Evolutionary conservation across 2,329 filamentous ascomycete species (phyloP).

Genomic region (Pseudogymnoascus sp.): DNA sequence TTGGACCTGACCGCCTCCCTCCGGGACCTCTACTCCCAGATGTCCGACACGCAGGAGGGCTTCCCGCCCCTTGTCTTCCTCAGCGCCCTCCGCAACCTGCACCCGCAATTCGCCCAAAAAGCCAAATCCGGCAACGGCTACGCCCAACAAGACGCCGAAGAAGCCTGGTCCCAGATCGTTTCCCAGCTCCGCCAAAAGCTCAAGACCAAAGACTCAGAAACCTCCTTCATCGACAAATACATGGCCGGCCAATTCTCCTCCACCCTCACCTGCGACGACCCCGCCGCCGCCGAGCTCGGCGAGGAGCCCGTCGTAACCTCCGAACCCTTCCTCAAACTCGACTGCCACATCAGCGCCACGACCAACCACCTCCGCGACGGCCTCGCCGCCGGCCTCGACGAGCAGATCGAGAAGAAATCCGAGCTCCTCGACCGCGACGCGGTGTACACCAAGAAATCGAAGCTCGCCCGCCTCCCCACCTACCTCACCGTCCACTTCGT

Average conservation of each 20-base stretch:
- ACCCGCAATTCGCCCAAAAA: conserved; percentile 88
- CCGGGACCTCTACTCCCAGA: conserved; percentile 75
- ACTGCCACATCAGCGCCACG: conserved; percentile 83
- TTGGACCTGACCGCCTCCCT: conserved; percentile 70
- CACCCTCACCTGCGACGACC: conserved; percentile 74
- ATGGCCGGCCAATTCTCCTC: conserved; percentile 77
- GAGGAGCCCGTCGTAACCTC: conserved; percentile 60
- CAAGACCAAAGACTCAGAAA: conserved; percentile 50
- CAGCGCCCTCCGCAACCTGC: conserved; percentile 65
- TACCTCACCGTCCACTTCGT: conserved; percentile 97
- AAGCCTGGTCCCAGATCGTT: conserved; percentile 95
- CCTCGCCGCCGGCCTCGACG: conserved; percentile 69
- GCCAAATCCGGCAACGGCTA: conserved; percentile 74
- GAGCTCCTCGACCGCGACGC: conserved; percentile 68
- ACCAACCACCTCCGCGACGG: conserved; percentile 91
- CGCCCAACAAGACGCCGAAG: conserved; percentile 97
- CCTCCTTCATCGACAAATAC: conserved; percentile 82
- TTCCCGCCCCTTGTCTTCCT: conserved; percentile 79
- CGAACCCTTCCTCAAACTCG: conserved; percentile 82
- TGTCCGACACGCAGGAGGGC: conserved; percentile 83
- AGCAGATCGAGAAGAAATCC: conserved; percentile 87
- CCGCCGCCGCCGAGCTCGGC: conserved; percentile 62
- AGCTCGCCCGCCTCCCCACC: conserved; percentile 82
- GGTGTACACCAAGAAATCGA: conserved; percentile 81
- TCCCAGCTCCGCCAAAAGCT: conserved; percentile 73